Base-by-base conservation (phyloP, 768 basidiomycete genomes). In the Paxillus involutus region DNA sequence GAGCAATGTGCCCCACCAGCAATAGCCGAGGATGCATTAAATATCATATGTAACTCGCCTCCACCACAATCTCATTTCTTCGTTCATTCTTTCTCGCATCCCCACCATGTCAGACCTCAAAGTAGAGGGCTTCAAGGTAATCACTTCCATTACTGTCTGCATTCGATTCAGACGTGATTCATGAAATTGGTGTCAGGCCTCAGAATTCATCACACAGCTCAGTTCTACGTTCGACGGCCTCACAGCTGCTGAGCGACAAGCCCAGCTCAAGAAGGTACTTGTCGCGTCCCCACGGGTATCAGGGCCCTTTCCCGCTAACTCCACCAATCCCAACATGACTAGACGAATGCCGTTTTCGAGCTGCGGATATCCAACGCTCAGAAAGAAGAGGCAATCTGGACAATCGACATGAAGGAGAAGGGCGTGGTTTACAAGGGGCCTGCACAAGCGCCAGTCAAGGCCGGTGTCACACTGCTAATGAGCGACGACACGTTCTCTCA, bases 261-360 rank as follows among this genome's bases (percentile, higher is more conserved):
- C 77, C 8, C 82, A 86, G 66, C 80, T 91, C 33, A 90, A 91
- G 71, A 91, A 91, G 84, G 91, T 84, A 43, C 37, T 13, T n/a
- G 17, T 16, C 42, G 1, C n/a, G 13, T 6, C 51, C 29, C 6
- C 39, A 12, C 14, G 26, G 26, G 26, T 26, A 26, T 29, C 3
- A 2, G 21, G 49, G 44, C 44, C 52, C 29, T 17, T 36, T 16
- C 37, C 6, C 26, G 12, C 32, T 47, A 26, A 36, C 24, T 19
- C n/a, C 2, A 17, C 32, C 44, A 17, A 26, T n/a, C 19, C 11
- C 44, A 19, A 9, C 37, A 46, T 26, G 11, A 24, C 9, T 61
- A 92, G 93, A 88, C 86, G 47, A 92, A 90, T 62, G 93, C 90
- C 57, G 83, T 95, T 65, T 94, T 97, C 68, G 88, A 94, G 70